Evolutionary conservation across 2,329 filamentous ascomycete genomes (phyloP), one percentile per base, ranked within the genome.

Genomic region (Apiospora aurea): DNA sequence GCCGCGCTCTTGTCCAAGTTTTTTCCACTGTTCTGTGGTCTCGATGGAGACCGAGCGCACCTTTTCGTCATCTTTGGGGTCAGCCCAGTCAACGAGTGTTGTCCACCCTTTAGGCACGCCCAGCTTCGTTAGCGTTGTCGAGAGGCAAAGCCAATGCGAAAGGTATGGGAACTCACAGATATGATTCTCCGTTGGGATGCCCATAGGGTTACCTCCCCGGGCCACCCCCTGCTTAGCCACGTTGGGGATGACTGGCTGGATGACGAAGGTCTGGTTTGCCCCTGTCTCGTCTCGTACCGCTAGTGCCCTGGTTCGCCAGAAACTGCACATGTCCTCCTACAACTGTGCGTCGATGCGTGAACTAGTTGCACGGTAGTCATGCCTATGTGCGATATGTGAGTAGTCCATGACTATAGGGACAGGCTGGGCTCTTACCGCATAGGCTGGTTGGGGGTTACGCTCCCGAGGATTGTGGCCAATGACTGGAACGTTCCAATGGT

Each of bases 361-460:
- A 38, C 70, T 73, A 4, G 64, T 47, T 7, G 29, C 72, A 21
- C 77, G 71, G 70, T 79, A 79, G 49, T 79, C 77, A 66, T 79
- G 78, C 24, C 77, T 77, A n/a, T 21, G 41, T 47, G 38, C n/a
- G 10, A 11, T 67, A 26, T 21, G 16, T 41, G 61, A n/a, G 29
- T n/a, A 43, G 24, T 43, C 43, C 61, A 13, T n/a, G 26, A 16
- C 29, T 41, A 43, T 29, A n/a, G 34, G 14, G 34, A 29, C 26
- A 67, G 26, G 24, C 13, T 43, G 34, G 61, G 34, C 16, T 38
- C 61, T 41, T 67, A 67, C 61, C 61, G 34, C 61, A 67, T 38
- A 24, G 61, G 61, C 24, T 67, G 34, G 14, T 18, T 43, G 61
- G 24, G 34, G 61, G 43, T 41, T 11, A 43, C 61, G 61, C 61